phyloP scores from a whole-genome alignment of 441 rosid species.

The Gossypium schwendimanii region DNA sequence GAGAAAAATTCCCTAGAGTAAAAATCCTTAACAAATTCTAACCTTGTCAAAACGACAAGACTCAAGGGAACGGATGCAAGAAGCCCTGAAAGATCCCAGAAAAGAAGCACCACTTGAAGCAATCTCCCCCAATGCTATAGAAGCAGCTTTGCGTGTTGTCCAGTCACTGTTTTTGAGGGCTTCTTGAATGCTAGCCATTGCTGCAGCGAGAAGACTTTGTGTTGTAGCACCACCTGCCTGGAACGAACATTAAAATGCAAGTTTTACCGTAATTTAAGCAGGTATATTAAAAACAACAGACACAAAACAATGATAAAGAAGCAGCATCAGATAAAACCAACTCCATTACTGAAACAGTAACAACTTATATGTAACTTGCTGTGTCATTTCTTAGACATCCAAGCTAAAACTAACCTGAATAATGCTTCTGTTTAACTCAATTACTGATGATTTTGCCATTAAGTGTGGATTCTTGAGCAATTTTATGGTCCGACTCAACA shows the following conservation, averaged over 20 bases:
- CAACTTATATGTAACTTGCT: background rate
- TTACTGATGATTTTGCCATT: constrained; percentile 73
- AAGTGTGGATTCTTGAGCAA: constrained; percentile 79
- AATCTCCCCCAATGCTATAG: constrained; percentile 62
- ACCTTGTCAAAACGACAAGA: constrained; percentile 97
- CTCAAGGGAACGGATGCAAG: constrained; percentile 68
- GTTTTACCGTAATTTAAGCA: background rate
- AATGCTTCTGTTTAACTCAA: constrained; percentile 70
- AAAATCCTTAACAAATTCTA: background rate
- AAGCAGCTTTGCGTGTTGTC: constrained; percentile 90
- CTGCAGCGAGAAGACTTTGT: constrained; percentile 48
- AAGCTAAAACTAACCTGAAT: constrained; percentile 41
- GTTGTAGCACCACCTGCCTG: constrained; percentile 90
- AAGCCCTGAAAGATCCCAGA: constrained; percentile 59
- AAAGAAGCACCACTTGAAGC: constrained; percentile 63
- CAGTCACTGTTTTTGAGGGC: constrained; percentile 72
- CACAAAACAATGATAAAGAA: background rate
- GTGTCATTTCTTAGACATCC: background rate
- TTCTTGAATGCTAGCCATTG: constrained; percentile 64
- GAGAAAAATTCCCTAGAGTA: constrained; percentile 1
- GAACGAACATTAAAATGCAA: constrained; percentile 14
- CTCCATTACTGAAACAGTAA: background rate
- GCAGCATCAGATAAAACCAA: background rate
- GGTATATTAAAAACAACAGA: constrained; percentile 8
- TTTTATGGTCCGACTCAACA: constrained; percentile 61